These are phyloP conservation scores for Henckelia pumila DNA, from an alignment of 257 asterid species.

Conservation along the genomic window DNA sequence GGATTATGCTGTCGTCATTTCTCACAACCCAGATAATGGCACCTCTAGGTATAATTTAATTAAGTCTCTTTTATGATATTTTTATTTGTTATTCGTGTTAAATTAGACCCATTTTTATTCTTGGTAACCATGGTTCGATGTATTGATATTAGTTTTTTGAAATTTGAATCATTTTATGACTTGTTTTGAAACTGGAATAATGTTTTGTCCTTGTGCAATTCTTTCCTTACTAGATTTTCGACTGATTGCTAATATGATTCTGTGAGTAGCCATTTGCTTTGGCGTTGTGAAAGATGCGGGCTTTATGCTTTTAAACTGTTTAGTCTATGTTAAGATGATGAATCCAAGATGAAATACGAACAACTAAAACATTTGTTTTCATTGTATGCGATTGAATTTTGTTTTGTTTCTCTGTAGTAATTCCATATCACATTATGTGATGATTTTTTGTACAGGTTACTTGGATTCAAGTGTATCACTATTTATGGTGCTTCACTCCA, in stretches of 20 bases:
- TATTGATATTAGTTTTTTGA: too few species aligned
- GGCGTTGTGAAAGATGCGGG: neutral
- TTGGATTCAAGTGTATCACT: too few species aligned
- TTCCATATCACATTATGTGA: too few species aligned
- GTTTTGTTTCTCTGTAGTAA: too few species aligned
- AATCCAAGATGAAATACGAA: too few species aligned
- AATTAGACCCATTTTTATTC: neutral
- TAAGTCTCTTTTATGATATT: neutral
- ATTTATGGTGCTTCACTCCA: too few species aligned
- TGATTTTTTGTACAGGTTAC: too few species aligned
- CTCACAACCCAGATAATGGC: conserved; percentile 78
- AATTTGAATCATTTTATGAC: neutral
- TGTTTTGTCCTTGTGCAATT: neutral
- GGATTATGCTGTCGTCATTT: conserved; percentile 68
- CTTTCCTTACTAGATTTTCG: too few species aligned
- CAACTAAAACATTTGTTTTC: too few species aligned
- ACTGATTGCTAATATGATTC: neutral
- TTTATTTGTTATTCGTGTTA: neutral
- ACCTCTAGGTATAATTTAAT: conserved; percentile 50
- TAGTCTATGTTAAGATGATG: too few species aligned
- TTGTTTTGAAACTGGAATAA: neutral
- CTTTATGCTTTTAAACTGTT: neutral
- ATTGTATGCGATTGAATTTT: too few species aligned
- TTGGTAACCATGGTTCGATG: neutral
- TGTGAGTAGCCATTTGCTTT: neutral